Evolutionary conservation across 305 asterid genomes (phyloP).

Genomic region (Petunia hybrid): DNA sequence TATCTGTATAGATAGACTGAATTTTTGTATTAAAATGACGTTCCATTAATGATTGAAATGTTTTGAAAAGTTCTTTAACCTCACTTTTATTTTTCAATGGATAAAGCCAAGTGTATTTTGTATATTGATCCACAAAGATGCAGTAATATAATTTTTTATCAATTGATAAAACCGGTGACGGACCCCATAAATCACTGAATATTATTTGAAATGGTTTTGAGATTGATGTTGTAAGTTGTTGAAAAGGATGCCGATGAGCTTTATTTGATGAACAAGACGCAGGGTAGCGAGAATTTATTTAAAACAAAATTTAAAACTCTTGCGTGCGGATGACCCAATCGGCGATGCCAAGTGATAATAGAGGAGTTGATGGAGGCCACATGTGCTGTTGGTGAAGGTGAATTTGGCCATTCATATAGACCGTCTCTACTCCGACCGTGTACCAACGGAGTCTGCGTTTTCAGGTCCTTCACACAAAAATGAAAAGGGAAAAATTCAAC

Average conservation of each 20-base stretch:
- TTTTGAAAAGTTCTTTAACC: neutral
- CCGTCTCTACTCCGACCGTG: neutral
- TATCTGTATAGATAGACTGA: too few relatives aligned
- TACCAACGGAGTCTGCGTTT: neutral
- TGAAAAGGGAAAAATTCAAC: neutral
- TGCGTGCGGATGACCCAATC: neutral
- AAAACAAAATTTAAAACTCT: neutral
- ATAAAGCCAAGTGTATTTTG: neutral
- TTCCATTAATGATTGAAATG: too few relatives aligned
- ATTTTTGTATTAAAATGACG: too few relatives aligned
- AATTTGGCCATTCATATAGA: neutral
- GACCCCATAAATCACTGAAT: neutral
- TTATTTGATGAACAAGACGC: neutral
- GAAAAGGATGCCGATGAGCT: neutral
- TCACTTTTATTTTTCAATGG: neutral
- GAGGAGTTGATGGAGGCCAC: too few relatives aligned
- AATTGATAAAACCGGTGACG: neutral
- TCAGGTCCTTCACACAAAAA: slow-evolving; percentile 22
- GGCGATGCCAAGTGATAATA: neutral
- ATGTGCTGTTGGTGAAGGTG: neutral
- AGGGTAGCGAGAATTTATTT: neutral
- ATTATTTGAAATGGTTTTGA: neutral
- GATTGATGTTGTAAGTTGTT: neutral
- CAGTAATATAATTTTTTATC: neutral
- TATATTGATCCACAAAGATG: neutral